Percentiles rank a stretch among this genome's conserved stretches.
These are phyloP conservation scores for Aspergillus jensenii DNA, from an alignment of 2,329 filamentous ascomycete species.

Conservation along the genomic window DNA sequence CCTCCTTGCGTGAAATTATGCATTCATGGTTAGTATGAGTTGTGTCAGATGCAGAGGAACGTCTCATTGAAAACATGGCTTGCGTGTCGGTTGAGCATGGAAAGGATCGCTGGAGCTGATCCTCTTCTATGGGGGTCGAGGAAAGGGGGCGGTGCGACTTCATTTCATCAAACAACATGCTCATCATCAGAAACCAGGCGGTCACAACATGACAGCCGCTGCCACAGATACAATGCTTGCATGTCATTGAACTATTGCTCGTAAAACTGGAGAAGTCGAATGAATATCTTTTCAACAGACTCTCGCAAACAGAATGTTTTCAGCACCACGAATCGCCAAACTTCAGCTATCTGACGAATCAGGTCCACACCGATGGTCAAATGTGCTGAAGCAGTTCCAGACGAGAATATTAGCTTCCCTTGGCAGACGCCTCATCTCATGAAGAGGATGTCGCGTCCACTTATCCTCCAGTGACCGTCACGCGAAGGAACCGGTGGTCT, in stretches of 20 bases:
- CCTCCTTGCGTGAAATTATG: background rate
- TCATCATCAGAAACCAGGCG: background rate
- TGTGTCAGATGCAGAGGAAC: no score
- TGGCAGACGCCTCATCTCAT: background rate
- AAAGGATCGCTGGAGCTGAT: background rate
- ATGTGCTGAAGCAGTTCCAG: background rate
- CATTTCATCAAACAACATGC: background rate
- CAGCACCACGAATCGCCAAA: background rate
- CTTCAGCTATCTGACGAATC: background rate
- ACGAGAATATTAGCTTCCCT: background rate
- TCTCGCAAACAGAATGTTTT: background rate
- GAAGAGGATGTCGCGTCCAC: background rate
- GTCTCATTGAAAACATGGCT: no score
- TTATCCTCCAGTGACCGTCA: background rate
- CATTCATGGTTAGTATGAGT: background rate
- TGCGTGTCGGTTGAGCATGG: no score
- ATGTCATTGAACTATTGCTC: background rate
- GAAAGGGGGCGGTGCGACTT: background rate
- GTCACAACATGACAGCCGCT: no score
- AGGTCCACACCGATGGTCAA: background rate
- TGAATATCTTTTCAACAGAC: background rate
- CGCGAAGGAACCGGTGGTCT: conserved; percentile 2
- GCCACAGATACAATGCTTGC: background rate
- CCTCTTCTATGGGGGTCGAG: background rate
- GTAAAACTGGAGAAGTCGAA: background rate